Conservation (phyloP, 2,329 filamentous ascomycete genomes). For the Pezicula neosporulosa region DNA sequence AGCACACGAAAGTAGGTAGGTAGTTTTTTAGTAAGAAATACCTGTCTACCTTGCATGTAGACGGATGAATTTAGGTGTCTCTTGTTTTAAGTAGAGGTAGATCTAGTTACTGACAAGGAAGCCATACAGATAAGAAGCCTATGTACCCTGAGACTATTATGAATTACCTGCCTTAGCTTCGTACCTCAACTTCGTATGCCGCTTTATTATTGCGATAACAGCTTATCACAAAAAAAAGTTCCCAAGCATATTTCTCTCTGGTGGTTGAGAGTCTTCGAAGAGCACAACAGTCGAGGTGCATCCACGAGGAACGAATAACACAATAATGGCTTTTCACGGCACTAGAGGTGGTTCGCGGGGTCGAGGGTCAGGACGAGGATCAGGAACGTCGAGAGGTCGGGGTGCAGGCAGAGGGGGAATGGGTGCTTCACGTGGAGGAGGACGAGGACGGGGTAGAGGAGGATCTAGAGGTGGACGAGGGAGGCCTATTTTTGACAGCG, state of each 20-base stretch:
- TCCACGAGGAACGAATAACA: constrained; percentile 1
- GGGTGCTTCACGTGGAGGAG: constrained; percentile 15
- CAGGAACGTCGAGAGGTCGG: constrained; percentile 13
- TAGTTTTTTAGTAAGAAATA: too few species aligned
- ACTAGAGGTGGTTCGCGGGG: constrained; percentile 5
- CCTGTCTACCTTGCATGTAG: too few species aligned
- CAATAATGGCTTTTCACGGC: constrained; percentile 17
- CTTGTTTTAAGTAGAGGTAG: too few species aligned
- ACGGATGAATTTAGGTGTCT: too few species aligned
- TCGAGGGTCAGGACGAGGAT: constrained; percentile 8
- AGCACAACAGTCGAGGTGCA: neutral
- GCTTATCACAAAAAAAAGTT: too few species aligned
- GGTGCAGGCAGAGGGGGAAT: constrained; percentile 20
- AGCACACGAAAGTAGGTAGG: too few species aligned
- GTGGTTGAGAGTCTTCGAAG: neutral
- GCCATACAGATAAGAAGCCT: too few species aligned
- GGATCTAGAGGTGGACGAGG: constrained; percentile 25
- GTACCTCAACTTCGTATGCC: too few species aligned
- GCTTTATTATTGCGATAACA: too few species aligned
- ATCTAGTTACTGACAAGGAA: too few species aligned
- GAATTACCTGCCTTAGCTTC: too few species aligned
- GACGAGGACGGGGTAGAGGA: constrained; percentile 22
- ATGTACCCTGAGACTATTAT: too few species aligned
- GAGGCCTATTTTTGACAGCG: constrained; percentile 41
- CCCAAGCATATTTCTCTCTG: neutral